Percentiles rank a stretch among this genome's conserved stretches.
phyloP scores from a whole-genome alignment of 1,139 yeast genomes.

The Hemisphaericaspora lyxosophila region DNA sequence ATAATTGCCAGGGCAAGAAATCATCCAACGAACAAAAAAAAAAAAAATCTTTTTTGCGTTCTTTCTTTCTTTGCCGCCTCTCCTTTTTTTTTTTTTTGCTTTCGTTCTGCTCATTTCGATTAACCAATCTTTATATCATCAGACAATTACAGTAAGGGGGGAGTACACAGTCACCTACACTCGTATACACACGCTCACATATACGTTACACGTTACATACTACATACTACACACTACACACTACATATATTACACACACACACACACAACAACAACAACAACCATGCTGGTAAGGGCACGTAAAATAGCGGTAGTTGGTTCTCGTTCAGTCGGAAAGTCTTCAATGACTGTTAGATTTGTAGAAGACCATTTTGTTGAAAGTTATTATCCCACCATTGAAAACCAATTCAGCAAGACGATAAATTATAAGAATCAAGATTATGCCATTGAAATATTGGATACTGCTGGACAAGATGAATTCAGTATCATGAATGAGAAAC shows the following conservation, averaged over 20 bases:
- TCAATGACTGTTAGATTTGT: constrained; percentile 84
- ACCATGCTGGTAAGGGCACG: constrained; percentile 52
- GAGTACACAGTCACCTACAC: too few species aligned
- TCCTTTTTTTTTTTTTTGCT: not conserved
- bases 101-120: too few species aligned
- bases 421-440: constrained; percentile 70
- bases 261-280: not conserved
- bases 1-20: too few species aligned
- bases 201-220: too few species aligned
- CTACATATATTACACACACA: not conserved
- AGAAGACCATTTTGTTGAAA: constrained; percentile 85
- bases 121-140: too few species aligned
- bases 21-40: too few species aligned
- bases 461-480: constrained; percentile 97
- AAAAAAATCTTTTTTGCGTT: too few species aligned
- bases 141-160: too few species aligned
- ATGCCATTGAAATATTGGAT: constrained; percentile 82
- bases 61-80: not conserved
- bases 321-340: constrained; percentile 88
- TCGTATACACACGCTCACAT: too few species aligned
- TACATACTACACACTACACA: not conserved
- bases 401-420: constrained; percentile 80
- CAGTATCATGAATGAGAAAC: constrained; percentile 79
- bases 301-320: constrained; percentile 85
- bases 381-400: constrained; percentile 90